Conservation (phyloP, 2,329 filamentous ascomycete genomes). For the Talaromyces sp. region DNA sequence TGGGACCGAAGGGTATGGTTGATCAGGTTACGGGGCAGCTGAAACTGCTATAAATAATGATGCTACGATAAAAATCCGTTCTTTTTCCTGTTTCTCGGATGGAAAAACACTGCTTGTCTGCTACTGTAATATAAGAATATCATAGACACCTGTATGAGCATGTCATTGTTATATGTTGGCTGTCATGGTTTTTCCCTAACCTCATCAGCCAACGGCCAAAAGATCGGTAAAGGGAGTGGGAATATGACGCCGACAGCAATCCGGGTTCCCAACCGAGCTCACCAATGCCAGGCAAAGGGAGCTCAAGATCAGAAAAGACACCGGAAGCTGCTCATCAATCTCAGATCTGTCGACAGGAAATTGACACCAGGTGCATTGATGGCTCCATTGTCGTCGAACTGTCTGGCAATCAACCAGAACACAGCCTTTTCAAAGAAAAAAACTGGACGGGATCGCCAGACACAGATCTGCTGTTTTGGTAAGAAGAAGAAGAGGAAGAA, state of each 20-base stretch:
- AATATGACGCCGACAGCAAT: constrained; percentile 71
- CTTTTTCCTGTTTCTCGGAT: background rate
- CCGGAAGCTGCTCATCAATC: constrained; percentile 58
- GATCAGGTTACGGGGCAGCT: constrained; percentile 79
- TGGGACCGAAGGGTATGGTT: constrained; percentile 77
- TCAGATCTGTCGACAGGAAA: constrained; percentile 95
- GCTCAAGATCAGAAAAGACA: constrained; percentile 53
- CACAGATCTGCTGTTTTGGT: constrained; percentile 69
- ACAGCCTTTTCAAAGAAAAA: constrained; percentile 38
- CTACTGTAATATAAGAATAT: background rate
- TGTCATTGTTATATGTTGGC: constrained; percentile 57
- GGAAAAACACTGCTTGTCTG: background rate
- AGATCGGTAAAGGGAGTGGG: constrained; percentile 74
- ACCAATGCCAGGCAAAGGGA: constrained; percentile 53
- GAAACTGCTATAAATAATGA: constrained; percentile 63
- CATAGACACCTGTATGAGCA: background rate
- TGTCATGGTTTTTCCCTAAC: constrained; percentile 84
- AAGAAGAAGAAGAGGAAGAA: constrained; percentile 35
- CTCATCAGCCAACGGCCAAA: constrained; percentile 74
- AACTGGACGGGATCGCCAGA: constrained; percentile 65
- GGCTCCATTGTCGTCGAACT: constrained; percentile 87
- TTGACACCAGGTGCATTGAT: constrained; percentile 70
- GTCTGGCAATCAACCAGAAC: constrained; percentile 72
- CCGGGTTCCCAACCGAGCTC: constrained; percentile 58
- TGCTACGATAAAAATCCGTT: constrained; percentile 2